A percentile compares a stretch with the other conserved stretches of the same genome.
These are phyloP conservation scores for Oehlia diaphana DNA, from an alignment of 192 early-diverging fungal species.

Conservation along the genomic window DNA sequence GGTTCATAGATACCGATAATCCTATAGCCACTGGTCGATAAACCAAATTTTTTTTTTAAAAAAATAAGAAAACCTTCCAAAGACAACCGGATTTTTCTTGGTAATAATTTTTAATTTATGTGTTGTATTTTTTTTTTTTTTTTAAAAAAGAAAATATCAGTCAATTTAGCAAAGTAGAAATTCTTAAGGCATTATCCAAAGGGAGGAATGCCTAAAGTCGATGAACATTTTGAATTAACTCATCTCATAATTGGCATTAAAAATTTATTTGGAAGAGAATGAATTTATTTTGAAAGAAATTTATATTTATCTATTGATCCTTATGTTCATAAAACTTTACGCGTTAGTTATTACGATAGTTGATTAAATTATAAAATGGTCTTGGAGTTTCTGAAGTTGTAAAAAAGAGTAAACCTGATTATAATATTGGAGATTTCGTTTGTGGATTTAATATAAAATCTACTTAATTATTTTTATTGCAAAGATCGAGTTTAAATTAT, in stretches of 20 bases:
- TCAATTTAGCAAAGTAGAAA: not conserved
- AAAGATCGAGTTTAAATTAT: too few species aligned
- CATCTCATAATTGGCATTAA: conserved; percentile 42
- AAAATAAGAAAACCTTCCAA: too few species aligned
- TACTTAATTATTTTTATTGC: too few species aligned
- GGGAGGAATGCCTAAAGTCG: not conserved
- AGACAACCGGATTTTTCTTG: too few species aligned
- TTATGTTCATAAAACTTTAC: conserved; percentile 52
- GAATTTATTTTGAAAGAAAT: conserved; percentile 54
- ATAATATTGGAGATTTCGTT: conserved; percentile 35
- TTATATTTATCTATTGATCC: conserved; percentile 33
- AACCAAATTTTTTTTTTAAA: too few species aligned
- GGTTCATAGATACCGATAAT: too few species aligned
- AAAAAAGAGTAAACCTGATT: too few species aligned
- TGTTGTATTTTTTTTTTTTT: too few species aligned
- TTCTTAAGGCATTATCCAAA: not conserved
- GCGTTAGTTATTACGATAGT: too few species aligned
- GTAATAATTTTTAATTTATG: too few species aligned
- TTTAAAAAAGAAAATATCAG: not conserved
- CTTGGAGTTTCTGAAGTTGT: conserved; percentile 43
- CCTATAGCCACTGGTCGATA: too few species aligned
- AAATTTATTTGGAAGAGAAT: conserved; percentile 41
- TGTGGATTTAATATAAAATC: conserved; percentile 26
- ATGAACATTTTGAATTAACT: not conserved
- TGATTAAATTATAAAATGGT: conserved; percentile 53